phyloP scores from a whole-genome alignment of 1,284 basidiomycete genomes.

The Apiotrichum montevideense region DNA sequence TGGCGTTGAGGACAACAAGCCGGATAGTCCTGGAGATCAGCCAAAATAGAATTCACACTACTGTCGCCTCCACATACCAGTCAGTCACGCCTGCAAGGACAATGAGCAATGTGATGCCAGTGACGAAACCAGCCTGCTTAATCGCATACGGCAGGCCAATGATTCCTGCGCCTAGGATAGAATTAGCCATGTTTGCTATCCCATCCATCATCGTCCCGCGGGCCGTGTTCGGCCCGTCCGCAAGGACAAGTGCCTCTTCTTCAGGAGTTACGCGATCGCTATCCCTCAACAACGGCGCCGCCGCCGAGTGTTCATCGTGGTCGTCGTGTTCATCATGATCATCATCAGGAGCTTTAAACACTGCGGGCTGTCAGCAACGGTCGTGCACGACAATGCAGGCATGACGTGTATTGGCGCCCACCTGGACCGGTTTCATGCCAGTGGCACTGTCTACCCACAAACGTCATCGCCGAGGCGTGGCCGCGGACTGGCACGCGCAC shows the following conservation, averaged over 20 bases:
- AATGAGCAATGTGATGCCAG: slow-evolving; percentile 73
- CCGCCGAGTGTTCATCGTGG: slow-evolving; percentile 23
- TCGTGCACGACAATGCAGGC: not conserved
- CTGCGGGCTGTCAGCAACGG: slow-evolving; percentile 11
- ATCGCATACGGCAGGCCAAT: slow-evolving; percentile 91
- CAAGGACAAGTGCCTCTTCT: slow-evolving; percentile 22
- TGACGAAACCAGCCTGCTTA: slow-evolving; percentile 85
- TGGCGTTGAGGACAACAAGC: slow-evolving; percentile 89
- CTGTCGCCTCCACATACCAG: slow-evolving; percentile 55
- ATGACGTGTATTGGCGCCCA: no score
- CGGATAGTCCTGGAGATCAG: slow-evolving; percentile 62
- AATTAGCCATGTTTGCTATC: slow-evolving; percentile 65
- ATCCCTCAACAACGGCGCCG: slow-evolving; percentile 16
- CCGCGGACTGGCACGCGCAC: not conserved
- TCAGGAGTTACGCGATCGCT: slow-evolving; percentile 14
- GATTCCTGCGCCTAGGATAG: slow-evolving; percentile 91
- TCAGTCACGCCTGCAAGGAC: slow-evolving; percentile 80
- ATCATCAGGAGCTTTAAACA: slow-evolving; percentile 32
- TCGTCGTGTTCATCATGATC: slow-evolving; percentile 20
- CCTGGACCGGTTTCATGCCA: no score
- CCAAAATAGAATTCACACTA: not conserved
- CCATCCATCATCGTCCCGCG: slow-evolving; percentile 42
- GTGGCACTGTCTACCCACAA: slow-evolving; percentile 2
- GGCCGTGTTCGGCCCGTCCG: slow-evolving; percentile 27
- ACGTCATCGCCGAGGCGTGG: not conserved